Evolutionary conservation across 140 eudicot species (phyloP), one percentile per base, ranked within the genome.

Genomic region (Senecio squalidus): DNA sequence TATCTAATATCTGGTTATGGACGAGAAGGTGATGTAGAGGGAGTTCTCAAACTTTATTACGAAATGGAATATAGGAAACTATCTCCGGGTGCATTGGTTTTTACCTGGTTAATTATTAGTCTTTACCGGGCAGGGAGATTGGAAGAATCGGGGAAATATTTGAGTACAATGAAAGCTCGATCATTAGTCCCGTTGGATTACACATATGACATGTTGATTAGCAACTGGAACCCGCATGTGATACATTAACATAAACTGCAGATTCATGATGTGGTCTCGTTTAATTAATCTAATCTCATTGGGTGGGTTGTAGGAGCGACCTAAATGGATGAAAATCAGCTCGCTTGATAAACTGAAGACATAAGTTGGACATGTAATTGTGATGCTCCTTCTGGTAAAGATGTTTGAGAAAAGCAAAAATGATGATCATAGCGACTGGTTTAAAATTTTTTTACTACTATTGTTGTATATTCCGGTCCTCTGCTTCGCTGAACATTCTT

Each of bases 401-500:
- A 88, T 88, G 96, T 88, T 88, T 43, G 96, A 88, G 70, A 84
- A 85, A 78, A 88, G 96, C 82, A 88, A 88, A n/a, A 67, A 84
- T 84, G 94, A 94, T 88, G 58, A 81, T 80, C 0, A 88, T 88
- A 71, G 63, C 96, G 2, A 88, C 96, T 16, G 96, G 96, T n/a
- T 22, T 81, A 64, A 94, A 88, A 74, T 74, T 88, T 14, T 60
- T 88, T 31, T 81, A 80, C 82, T 88, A 88, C 64, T 78, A 94
- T 0, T 68, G 79, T 2, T 84, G 96, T 58, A 88, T 88, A 55
- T 88, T 88, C 76, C 58, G 84, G 70, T 84, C 96, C 5, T 84
- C 96, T 39, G 96, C 96, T 60, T 88, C 96, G 2, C 59, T 88
- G 81, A 84, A 84, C 69, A 84, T 88, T 50, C 96, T 88, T 62